Conservation (phyloP, 352 stramenopile genomes). For the Phytopythium oedochilum region DNA sequence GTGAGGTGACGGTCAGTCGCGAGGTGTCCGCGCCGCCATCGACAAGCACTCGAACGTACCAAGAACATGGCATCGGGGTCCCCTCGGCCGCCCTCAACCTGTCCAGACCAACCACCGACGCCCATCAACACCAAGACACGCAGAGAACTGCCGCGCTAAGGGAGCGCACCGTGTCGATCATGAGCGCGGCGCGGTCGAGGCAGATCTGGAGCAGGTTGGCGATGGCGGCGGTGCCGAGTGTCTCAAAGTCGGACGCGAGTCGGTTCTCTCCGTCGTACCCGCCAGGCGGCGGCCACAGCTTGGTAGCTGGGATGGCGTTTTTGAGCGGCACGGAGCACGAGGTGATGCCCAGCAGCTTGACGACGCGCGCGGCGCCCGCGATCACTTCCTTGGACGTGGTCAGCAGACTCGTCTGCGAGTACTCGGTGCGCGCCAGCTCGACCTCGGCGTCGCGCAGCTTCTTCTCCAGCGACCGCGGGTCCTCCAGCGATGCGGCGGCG, state of each 20-base stretch:
- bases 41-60: constrained; percentile 5
- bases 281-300: constrained; percentile 57
- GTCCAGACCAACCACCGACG: not conserved
- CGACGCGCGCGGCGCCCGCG: constrained; percentile 53
- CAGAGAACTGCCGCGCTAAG: not conserved
- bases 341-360: constrained; percentile 73
- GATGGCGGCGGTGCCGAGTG: constrained; percentile 56
- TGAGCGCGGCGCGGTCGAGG: constrained; percentile 55
- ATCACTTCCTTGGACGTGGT: constrained; percentile 78
- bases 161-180: constrained; percentile 62
- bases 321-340: constrained; percentile 55
- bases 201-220: constrained; percentile 63
- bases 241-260: constrained; percentile 66
- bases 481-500: constrained; percentile 35
- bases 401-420: constrained; percentile 57
- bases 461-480: constrained; percentile 66
- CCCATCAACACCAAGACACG: not conserved
- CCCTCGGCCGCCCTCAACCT: constrained; percentile 63
- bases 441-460: constrained; percentile 67
- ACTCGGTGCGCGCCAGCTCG: constrained; percentile 57
- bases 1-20: not conserved
- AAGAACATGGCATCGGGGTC: constrained; percentile 66
- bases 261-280: constrained; percentile 40
- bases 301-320: constrained; percentile 47
- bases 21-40: not conserved